phyloP scores from a whole-genome alignment of 2,329 filamentous ascomycete genomes.

The Drechslerella coelobrocha region DNA sequence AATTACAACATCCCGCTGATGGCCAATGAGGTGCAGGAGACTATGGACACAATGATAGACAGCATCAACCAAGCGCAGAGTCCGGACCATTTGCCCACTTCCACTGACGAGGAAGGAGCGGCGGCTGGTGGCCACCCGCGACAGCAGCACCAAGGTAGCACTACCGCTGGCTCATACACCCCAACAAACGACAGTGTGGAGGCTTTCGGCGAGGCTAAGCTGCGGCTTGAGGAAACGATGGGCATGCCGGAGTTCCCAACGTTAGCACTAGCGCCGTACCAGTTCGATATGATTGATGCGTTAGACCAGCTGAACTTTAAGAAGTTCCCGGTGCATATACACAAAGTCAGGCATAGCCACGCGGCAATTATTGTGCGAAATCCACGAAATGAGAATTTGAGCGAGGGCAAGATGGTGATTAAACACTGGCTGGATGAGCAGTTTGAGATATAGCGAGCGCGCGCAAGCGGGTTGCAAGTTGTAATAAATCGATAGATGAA shows the following conservation, averaged over 20 bases:
- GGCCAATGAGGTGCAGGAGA: slow-evolving; percentile 74
- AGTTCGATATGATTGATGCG: slow-evolving; percentile 83
- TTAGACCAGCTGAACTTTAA: slow-evolving; percentile 72
- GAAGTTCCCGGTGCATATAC: slow-evolving; percentile 75
- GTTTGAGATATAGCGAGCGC: slow-evolving; percentile 63
- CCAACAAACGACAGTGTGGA: slow-evolving; percentile 6
- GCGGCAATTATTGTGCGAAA: slow-evolving; percentile 86
- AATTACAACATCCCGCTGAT: slow-evolving; percentile 70
- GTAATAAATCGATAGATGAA: neutral
- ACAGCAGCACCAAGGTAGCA: neutral
- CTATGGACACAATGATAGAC: slow-evolving; percentile 79
- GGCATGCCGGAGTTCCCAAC: slow-evolving; percentile 65
- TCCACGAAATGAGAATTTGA: slow-evolving; percentile 69
- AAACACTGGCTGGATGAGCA: slow-evolving; percentile 80
- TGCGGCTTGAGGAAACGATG: slow-evolving; percentile 53
- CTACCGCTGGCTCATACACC: neutral
- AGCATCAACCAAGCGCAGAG: slow-evolving; percentile 72
- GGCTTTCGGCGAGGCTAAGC: slow-evolving; percentile 28
- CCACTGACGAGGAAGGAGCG: slow-evolving; percentile 7
- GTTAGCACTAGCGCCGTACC: slow-evolving; percentile 76
- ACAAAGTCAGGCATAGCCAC: slow-evolving; percentile 79
- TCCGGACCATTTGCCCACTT: slow-evolving; percentile 72
- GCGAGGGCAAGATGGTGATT: slow-evolving; percentile 78
- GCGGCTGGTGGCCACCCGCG: neutral
- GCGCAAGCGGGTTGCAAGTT: too few species aligned